Conservation (phyloP, 192 early-diverging fungal species). For the Coemansia sp. region DNA sequence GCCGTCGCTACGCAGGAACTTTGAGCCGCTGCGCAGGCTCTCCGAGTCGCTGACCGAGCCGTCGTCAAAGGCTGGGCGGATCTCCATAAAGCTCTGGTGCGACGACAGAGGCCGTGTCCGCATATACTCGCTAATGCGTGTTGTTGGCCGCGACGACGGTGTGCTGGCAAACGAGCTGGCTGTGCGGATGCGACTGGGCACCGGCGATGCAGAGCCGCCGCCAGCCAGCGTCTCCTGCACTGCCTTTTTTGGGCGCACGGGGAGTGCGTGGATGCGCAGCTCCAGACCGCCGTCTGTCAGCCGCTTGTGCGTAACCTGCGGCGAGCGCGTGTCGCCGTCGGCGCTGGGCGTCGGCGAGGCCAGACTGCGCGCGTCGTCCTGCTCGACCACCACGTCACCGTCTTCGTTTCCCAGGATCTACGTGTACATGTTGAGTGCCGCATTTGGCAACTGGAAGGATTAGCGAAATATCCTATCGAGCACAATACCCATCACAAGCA, state of each 20-base stretch:
- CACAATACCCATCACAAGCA: constrained; percentile 6
- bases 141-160: constrained; percentile 14
- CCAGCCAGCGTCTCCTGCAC: constrained; percentile 15
- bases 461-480: constrained; percentile 1
- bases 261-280: constrained; percentile 48
- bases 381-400: constrained; percentile 49
- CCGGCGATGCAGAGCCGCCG: constrained; percentile 9
- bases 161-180: constrained; percentile 12
- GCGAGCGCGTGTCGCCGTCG: constrained; percentile 32
- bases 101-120: constrained; percentile 30
- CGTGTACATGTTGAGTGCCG: not conserved
- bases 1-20: constrained; percentile 11
- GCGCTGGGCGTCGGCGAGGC: constrained; percentile 33
- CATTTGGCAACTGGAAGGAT: constrained; percentile 4
- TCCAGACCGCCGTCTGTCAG: constrained; percentile 36
- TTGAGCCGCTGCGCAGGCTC: constrained; percentile 9
- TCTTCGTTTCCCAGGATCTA: constrained; percentile 56
- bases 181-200: not conserved
- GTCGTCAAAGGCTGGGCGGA: constrained; percentile 47
- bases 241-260: constrained; percentile 16
- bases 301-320: constrained; percentile 37
- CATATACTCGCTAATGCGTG: constrained; percentile 39
- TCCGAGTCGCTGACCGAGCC: constrained; percentile 15
- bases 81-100: constrained; percentile 42
- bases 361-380: constrained; percentile 33